Base-by-base conservation (phyloP, 1,139 yeast species). In the Pichia sp. region DNA sequence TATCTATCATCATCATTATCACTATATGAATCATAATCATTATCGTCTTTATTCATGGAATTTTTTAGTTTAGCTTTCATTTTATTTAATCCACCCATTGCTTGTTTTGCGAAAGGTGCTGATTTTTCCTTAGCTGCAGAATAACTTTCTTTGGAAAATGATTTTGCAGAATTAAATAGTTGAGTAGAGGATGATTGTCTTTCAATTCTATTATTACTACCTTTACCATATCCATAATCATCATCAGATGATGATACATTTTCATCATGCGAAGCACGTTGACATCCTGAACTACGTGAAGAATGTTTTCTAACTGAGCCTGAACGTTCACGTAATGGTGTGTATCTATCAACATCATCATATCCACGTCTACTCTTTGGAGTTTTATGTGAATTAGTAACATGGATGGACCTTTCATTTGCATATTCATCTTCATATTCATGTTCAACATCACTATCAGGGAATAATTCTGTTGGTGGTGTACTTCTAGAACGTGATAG, bases 71-170 rank as follows among this genome's bases (percentile, higher is more conserved):
- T 48, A 15, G 35, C 41, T 21, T 46, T 48, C 43, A 43, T 39
- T 35, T 45, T 48, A 18, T 25, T 34, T 6, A 48, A 9, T 5
- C 43, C 40, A 11, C 33, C 38, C 28, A 38, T 33, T 14, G 50
- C 48, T 16, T 46, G 43, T 18, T 38, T 37, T 6, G 50, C 43
- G 11, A 35, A 29, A 3, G 51, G 50, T 4, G 37, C 35, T 0
- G 51, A 46, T 24, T 37, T 46, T 30, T 42, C 50, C 14, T 38
- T 41, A 3, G 48, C 48, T 4, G 34, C 16, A 19, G 38, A n/a
- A n/a, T 31, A 41, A 14, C 48, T 47, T 11, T 40, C 38, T 14
- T 39, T 48, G 4, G 49, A 43, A 21, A 41, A 41, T 6, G 27
- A 19, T 20, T 46, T 45, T 3, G 50, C 50, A 6, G 31, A 25